Conservation (phyloP, 257 asterid species). For the Asclepias syriaca region DNA sequence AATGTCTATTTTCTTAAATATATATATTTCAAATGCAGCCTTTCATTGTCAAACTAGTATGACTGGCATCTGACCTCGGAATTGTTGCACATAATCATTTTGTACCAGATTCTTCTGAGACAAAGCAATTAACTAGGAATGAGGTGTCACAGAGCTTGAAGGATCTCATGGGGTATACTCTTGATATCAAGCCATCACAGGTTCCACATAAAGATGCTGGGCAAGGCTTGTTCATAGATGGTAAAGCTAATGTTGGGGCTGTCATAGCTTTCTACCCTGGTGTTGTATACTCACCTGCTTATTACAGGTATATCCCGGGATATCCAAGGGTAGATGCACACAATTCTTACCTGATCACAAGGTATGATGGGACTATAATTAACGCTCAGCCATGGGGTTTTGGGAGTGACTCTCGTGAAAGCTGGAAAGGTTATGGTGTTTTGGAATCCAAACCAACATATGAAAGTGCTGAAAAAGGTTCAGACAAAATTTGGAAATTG, state of each 20-base stretch:
- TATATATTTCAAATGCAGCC: too few relatives aligned
- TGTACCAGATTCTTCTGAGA: conserved; percentile 40
- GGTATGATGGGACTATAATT: conserved; percentile 82
- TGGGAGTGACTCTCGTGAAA: conserved; percentile 74
- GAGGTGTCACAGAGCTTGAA: conserved; percentile 67
- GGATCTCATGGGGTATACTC: conserved; percentile 68
- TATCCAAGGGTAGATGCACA: conserved; percentile 78
- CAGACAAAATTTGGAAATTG: conserved; percentile 72
- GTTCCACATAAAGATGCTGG: conserved; percentile 85
- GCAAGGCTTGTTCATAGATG: conserved; percentile 67
- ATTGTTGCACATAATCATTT: conserved; percentile 23
- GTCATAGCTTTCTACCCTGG: conserved; percentile 91
- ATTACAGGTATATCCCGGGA: conserved; percentile 75
- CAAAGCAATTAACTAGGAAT: conserved; percentile 42
- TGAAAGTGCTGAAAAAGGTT: conserved; percentile 35
- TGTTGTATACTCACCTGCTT: conserved; percentile 71
- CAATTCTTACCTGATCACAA: conserved; percentile 75
- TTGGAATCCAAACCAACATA: conserved; percentile 20
- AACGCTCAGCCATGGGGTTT: conserved; percentile 94
- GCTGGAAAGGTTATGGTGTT: conserved; percentile 48
- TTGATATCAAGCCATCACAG: conserved; percentile 67
- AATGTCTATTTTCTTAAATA: too few relatives aligned
- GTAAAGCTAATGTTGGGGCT: conserved; percentile 77
- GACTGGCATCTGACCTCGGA: conserved; percentile 4
- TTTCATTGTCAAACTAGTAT: neutral